phyloP scores from a whole-genome alignment of 345 rosid species.

The Lagerstroemia speciosa region DNA sequence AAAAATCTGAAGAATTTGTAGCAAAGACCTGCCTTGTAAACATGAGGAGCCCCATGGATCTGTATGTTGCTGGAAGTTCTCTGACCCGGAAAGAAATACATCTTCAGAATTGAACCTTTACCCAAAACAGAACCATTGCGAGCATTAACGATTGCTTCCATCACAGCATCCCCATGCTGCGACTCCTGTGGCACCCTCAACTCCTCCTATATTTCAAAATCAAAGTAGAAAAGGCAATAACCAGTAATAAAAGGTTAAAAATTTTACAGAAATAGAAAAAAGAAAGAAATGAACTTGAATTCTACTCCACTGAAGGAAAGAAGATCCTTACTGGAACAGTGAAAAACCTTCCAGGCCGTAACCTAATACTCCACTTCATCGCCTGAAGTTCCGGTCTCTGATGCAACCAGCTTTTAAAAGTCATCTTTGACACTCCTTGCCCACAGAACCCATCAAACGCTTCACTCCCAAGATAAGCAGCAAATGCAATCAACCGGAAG shows the following conservation, averaged over 20 bases:
- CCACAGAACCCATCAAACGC: conserved; percentile 84
- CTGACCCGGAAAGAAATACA: conserved; percentile 93
- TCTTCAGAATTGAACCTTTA: conserved; percentile 77
- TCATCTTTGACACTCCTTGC: conserved; percentile 64
- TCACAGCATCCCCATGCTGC: conserved; percentile 90
- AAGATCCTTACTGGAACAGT: conserved; percentile 61
- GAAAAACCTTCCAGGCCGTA: conserved; percentile 84
- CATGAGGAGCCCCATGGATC: conserved; percentile 86
- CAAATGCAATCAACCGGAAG: conserved; percentile 87
- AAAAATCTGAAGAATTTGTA: background rate
- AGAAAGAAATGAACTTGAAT: background rate
- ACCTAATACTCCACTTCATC: conserved; percentile 96
- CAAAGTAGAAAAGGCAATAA: conserved; percentile 5
- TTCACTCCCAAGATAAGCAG: conserved; percentile 95
- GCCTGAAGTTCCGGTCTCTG: conserved; percentile 93
- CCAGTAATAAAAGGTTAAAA: background rate
- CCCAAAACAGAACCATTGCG: conserved; percentile 91
- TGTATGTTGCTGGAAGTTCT: conserved; percentile 75
- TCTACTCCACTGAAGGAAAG: conserved; percentile 9
- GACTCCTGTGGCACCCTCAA: conserved; percentile 74
- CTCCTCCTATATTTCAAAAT: conserved; percentile 50
- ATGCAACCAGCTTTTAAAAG: conserved; percentile 82
- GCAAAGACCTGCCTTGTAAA: conserved; percentile 53
- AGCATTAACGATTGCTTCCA: conserved; percentile 84
- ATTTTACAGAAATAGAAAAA: background rate